These are phyloP conservation scores for Lathyrus sativus DNA, from an alignment of 306 rosid species.

Conservation along the genomic window DNA sequence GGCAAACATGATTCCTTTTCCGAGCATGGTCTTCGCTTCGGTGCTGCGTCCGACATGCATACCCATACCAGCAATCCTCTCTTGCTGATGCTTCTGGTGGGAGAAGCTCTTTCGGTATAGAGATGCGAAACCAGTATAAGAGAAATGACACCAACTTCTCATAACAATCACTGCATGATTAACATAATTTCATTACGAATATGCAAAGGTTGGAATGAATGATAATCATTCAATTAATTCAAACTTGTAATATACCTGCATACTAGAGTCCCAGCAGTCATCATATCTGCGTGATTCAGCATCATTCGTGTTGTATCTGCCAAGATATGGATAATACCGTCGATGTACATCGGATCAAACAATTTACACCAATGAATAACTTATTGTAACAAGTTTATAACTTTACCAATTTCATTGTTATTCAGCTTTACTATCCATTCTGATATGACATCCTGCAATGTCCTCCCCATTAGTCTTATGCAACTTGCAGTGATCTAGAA, in stretches of 20 bases:
- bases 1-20: conserved; percentile 84
- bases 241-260: conserved; percentile 55
- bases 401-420: conserved; percentile 69
- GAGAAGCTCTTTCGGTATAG: conserved; percentile 58
- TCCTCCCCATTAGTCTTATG: conserved; percentile 77
- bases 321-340: conserved; percentile 10
- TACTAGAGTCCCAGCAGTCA: conserved; percentile 54
- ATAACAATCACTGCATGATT: conserved; percentile 70
- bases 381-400: neutral
- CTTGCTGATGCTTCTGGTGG: conserved; percentile 62
- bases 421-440: conserved; percentile 70
- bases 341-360: conserved; percentile 24
- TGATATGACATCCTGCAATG: conserved; percentile 73
- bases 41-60: conserved; percentile 87
- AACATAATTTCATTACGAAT: conserved; percentile 22
- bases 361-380: conserved; percentile 16
- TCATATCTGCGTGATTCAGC: conserved; percentile 62
- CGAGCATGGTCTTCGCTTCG: conserved; percentile 80
- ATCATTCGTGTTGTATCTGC: conserved; percentile 72
- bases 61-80: conserved; percentile 98
- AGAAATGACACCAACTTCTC: conserved; percentile 80
- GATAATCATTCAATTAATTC: conserved; percentile 5
- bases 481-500: conserved; percentile 76
- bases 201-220: conserved; percentile 5
- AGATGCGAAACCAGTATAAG: conserved; percentile 84